Evolutionary conservation across 306 rosid genomes (phyloP), one percentile per base, ranked within the genome.

Genomic region (Macrotyloma uniflorum): DNA sequence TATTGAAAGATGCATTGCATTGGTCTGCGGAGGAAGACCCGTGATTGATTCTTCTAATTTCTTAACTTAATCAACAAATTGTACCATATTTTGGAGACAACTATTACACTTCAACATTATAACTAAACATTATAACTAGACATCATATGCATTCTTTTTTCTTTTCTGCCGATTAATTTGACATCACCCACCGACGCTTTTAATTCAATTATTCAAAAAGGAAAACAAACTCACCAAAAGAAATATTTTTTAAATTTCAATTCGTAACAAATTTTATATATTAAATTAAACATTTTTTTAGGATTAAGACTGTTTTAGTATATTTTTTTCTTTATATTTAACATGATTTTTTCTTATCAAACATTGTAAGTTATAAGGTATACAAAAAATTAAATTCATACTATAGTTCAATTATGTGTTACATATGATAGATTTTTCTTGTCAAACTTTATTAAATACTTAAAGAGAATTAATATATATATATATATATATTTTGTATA

Each of bases 41-140:
- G 86, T 83, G 86, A 81, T 19, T 59, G 7, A 28, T 71, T 40
- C 54, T 65, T 18, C 30, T 65, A 10, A 2, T 51, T 65, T 18
- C 30, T 65, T 38, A 15, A 59, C 20, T 28, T 59, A 59, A 59
- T 28, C 15, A 59, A 28, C 13, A 14, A 5, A 1, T 7, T 15
- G 42, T 28, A 28, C 5, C 66, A 28, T 59, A 10, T 0, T 55
- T 55, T 0, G 63, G 35, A 55, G n/a, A 55, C 63, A 55, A 23
- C 12, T 55, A 4, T 24, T 55, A 55, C 30, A 5, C 33, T 18
- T 23, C 24, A 62, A 59, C n/a, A n/a, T n/a, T n/a, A 30, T 30
- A 2, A 26, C 1, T 26, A 26, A 26, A 30, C 6, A 59, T 59
- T 14, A 28, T 5, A 59, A 15, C 1, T 30, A 61, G 2, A 5